These are phyloP conservation scores for Cokeromyces recurvatus DNA, from an alignment of 371 early-diverging fungal genomes.

Conservation along the genomic window DNA sequence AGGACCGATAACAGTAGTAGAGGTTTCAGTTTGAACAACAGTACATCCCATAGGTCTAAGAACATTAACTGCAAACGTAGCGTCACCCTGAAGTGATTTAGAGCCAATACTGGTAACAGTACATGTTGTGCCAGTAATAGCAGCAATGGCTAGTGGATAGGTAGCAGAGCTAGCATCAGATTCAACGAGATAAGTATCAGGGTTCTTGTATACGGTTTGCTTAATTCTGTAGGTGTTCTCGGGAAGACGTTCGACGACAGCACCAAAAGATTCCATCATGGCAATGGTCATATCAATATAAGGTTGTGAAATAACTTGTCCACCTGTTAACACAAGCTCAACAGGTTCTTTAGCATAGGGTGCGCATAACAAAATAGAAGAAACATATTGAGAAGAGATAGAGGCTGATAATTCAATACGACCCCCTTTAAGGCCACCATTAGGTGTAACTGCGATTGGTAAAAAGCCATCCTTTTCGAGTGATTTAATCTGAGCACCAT, in stretches of 20 bases:
- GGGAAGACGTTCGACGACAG: conserved; percentile 69
- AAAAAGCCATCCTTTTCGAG: conserved; percentile 80
- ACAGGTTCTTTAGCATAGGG: conserved; percentile 87
- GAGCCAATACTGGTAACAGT: conserved; percentile 91
- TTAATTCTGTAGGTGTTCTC: conserved; percentile 85
- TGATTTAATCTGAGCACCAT: conserved; percentile 78
- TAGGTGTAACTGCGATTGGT: conserved; percentile 78
- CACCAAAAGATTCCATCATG: conserved; percentile 96
- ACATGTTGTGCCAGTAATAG: conserved; percentile 86
- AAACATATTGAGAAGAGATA: conserved; percentile 96
- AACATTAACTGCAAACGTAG: conserved; percentile 89
- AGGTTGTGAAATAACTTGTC: conserved; percentile 93
- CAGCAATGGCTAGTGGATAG: conserved; percentile 96
- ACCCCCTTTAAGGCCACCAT: conserved; percentile 84
- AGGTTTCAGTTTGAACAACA: conserved; percentile 81
- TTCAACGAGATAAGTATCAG: conserved; percentile 82
- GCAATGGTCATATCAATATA: conserved; percentile 98
- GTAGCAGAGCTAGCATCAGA: conserved; percentile 97
- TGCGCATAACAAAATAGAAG: conserved; percentile 91
- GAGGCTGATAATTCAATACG: conserved; percentile 86
- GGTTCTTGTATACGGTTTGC: conserved; percentile 73
- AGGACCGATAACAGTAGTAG: conserved; percentile 92
- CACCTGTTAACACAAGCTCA: conserved; percentile 81
- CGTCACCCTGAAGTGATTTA: conserved; percentile 87
- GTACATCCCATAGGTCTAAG: conserved; percentile 89